Percentiles rank a stretch among this genome's conserved stretches.
Conservation (phyloP, 257 asterid species). For the Petunia secreta region DNA sequence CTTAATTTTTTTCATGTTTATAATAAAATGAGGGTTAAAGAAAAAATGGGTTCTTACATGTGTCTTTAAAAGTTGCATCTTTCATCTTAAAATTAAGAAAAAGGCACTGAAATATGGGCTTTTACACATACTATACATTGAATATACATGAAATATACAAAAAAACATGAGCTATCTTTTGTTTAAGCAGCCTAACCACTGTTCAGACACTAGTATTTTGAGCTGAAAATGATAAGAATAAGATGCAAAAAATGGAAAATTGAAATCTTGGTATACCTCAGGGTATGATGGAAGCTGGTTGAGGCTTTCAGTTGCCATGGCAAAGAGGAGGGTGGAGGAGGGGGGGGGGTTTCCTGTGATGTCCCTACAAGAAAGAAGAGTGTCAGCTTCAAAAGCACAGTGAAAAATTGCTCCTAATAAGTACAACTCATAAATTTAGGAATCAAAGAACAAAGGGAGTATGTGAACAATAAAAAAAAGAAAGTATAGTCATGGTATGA, state of each 20-base stretch:
- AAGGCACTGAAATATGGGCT: not conserved
- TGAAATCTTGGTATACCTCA: constrained; percentile 46
- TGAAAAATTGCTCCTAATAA: not conserved
- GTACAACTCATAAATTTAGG: not conserved
- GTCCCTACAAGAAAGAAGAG: constrained; percentile 23
- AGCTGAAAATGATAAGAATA: constrained; percentile 13
- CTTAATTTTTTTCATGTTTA: not conserved
- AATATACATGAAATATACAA: not conserved
- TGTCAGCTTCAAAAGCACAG: constrained; percentile 34
- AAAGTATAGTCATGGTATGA: not conserved
- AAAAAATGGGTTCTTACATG: not conserved
- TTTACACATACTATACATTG: too few relatives aligned
- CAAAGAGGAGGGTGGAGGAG: not conserved
- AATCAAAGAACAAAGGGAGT: constrained; percentile 12
- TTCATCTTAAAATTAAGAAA: constrained; percentile 16
- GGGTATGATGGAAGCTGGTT: constrained; percentile 62
- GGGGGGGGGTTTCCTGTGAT: not conserved
- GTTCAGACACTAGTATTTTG: not conserved
- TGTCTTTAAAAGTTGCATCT: not conserved
- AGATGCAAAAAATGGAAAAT: not conserved
- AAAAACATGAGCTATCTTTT: not conserved
- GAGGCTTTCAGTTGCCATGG: constrained; percentile 72
- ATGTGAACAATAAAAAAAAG: not conserved
- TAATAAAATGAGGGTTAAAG: constrained; percentile 4
- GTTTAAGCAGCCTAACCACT: not conserved